Evolutionary conservation across 257 asterid genomes (phyloP).

Genomic region (Solanum megistacrolobum): DNA sequence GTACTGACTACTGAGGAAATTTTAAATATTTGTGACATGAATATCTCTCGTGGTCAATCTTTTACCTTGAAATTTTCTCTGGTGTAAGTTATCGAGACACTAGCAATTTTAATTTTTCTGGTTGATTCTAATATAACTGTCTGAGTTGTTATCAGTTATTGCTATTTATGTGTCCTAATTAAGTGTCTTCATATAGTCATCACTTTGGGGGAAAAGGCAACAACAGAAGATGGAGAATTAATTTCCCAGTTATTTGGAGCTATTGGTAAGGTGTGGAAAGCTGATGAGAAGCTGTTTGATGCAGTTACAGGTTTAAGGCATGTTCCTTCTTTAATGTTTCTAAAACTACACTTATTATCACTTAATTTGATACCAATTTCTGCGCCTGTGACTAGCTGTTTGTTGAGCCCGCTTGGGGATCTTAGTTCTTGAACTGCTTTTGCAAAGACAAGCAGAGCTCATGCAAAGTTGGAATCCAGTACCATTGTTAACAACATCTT

Average conservation of each 20-base stretch:
- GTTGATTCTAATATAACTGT: not conserved
- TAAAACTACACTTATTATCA: not conserved
- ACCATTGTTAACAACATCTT: not conserved
- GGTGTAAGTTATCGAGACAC: not conserved
- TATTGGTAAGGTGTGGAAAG: conserved; percentile 88
- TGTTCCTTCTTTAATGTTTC: conserved; percentile 2
- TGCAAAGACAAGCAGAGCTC: not conserved
- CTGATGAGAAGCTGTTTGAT: conserved; percentile 80
- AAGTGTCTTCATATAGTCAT: conserved; percentile 39
- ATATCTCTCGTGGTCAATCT: not conserved
- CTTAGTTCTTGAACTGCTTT: not conserved
- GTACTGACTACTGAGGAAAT: not conserved
- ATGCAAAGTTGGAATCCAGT: not conserved
- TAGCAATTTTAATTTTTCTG: not conserved
- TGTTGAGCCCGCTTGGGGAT: not conserved
- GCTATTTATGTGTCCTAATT: not conserved
- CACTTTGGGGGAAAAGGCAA: conserved; percentile 58
- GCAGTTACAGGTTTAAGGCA: conserved; percentile 89
- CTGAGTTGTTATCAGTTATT: not conserved
- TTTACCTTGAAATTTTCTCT: not conserved
- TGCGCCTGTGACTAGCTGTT: not conserved
- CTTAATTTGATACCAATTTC: not conserved
- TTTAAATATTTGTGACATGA: not conserved
- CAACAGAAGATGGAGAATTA: conserved; percentile 65
- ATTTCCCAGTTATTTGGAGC: conserved; percentile 70